phyloP scores from a whole-genome alignment of 2,329 filamentous ascomycete genomes.

The Colletotrichum brevisporum region DNA sequence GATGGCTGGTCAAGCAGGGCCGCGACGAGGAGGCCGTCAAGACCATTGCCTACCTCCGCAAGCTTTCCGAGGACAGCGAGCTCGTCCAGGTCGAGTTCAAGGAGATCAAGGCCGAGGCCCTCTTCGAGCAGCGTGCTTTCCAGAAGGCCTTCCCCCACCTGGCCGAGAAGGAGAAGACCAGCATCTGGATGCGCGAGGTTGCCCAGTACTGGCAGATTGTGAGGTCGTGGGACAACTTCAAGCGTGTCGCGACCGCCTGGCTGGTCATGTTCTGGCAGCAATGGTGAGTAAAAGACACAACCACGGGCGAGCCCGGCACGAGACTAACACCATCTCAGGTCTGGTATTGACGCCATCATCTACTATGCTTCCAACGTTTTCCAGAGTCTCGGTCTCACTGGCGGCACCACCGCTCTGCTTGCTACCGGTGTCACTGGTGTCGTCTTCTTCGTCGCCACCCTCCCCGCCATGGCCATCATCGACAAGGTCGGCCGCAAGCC shows the following conservation, averaged over 20 bases:
- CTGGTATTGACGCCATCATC: conserved; percentile 57
- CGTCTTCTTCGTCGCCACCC: conserved; percentile 57
- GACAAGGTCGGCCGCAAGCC: conserved; percentile 58
- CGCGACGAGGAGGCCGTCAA: conserved; percentile 51
- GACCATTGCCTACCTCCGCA: conserved; percentile 72
- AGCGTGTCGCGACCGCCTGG: conserved; percentile 59
- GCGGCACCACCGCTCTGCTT: conserved; percentile 70
- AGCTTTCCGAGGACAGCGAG: conserved; percentile 70
- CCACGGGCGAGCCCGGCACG: not conserved
- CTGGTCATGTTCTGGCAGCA: conserved; percentile 65
- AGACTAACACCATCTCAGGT: conserved; percentile 36
- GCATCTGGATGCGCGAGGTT: conserved; percentile 59
- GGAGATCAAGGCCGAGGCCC: conserved; percentile 60
- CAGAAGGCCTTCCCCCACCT: conserved; percentile 60
- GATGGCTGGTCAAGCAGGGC: conserved; percentile 56
- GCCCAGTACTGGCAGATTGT: conserved; percentile 65
- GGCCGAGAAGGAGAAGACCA: conserved; percentile 56
- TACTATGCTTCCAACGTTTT: conserved; percentile 71
- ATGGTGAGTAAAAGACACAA: conserved; percentile 46
- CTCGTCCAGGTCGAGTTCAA: conserved; percentile 66
- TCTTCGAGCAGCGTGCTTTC: conserved; percentile 59
- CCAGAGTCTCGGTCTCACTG: conserved; percentile 72
- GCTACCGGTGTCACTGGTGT: conserved; percentile 76
- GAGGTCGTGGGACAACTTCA: conserved; percentile 64
- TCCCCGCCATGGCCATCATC: conserved; percentile 53